These are phyloP conservation scores for Kazachstania taianensis DNA, from an alignment of 805 yeast species.

Conservation along the genomic window DNA sequence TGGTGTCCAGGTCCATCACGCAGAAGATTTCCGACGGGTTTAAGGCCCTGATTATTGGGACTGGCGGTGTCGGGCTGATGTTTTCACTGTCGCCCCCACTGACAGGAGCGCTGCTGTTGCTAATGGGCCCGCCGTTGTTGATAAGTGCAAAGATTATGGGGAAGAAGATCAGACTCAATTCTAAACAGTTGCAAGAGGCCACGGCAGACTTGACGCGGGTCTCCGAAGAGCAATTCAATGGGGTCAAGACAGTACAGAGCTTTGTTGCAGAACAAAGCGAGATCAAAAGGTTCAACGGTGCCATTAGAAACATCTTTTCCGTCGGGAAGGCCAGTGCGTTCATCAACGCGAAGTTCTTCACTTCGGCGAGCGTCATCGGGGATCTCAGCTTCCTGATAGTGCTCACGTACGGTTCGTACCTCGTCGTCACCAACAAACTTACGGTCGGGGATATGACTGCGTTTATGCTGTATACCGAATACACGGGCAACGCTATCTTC, in stretches of 20 bases:
- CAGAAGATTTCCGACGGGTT: constrained; percentile 89
- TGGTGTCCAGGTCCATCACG: constrained; percentile 80
- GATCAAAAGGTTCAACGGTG: constrained; percentile 62
- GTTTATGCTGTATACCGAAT: constrained; percentile 91
- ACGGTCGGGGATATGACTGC: constrained; percentile 88
- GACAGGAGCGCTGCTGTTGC: constrained; percentile 59
- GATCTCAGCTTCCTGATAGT: constrained; percentile 69
- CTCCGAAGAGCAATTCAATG: constrained; percentile 84
- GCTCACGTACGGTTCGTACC: constrained; percentile 68
- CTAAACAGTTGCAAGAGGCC: constrained; percentile 73
- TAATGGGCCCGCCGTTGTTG: constrained; percentile 74
- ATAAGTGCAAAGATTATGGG: constrained; percentile 78
- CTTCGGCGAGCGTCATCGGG: constrained; percentile 77
- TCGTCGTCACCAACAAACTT: constrained; percentile 66
- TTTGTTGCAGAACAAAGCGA: constrained; percentile 84
- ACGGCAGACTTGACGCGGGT: constrained; percentile 82
- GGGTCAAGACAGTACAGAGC: constrained; percentile 80
- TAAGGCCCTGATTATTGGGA: constrained; percentile 70
- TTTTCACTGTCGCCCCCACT: constrained; percentile 70
- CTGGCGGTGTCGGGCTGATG: constrained; percentile 88
- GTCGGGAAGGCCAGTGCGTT: constrained; percentile 74
- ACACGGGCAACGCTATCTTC: constrained; percentile 81
- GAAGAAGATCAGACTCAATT: constrained; percentile 60
- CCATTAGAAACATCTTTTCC: constrained; percentile 53
- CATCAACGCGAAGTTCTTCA: constrained; percentile 66